Conservation (phyloP, 352 stramenopile species). For the Globisporangium viniferum region DNA sequence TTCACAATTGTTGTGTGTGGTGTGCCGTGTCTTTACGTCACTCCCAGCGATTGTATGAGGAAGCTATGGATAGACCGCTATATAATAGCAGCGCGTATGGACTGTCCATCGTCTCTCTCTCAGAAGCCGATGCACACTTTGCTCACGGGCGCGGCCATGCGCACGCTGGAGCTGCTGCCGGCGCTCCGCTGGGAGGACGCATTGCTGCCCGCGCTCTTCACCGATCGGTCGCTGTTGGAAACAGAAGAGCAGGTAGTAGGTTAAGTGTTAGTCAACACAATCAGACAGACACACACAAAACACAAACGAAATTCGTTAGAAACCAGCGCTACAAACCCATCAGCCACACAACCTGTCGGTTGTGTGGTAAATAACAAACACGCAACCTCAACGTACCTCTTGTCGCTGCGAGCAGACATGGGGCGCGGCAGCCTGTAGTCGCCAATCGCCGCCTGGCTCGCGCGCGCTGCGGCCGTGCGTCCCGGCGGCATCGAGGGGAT, state of each 20-base stretch:
- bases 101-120: not conserved
- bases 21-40: not conserved
- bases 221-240: constrained; percentile 34
- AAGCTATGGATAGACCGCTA: not conserved
- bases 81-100: not conserved
- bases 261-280: not conserved
- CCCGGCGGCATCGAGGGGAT: constrained; percentile 73
- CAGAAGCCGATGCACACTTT: constrained; percentile 65
- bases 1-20: not conserved
- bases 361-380: not conserved
- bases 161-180: constrained; percentile 43
- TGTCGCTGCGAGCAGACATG: constrained; percentile 65
- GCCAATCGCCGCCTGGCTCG: constrained; percentile 20
- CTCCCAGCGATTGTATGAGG: not conserved
- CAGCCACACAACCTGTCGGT: not conserved
- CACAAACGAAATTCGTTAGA: not conserved
- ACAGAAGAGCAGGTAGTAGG: not conserved
- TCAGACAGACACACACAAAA: not conserved
- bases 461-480: constrained; percentile 49
- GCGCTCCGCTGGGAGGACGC: constrained; percentile 49
- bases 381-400: constrained; percentile 22
- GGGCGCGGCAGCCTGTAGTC: constrained; percentile 42
- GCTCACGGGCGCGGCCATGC: constrained; percentile 56
- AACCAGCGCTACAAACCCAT: not conserved
- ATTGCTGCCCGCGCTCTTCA: constrained; percentile 51